Conservation (phyloP, 768 basidiomycete species). For the Cytidiella melzeri region DNA sequence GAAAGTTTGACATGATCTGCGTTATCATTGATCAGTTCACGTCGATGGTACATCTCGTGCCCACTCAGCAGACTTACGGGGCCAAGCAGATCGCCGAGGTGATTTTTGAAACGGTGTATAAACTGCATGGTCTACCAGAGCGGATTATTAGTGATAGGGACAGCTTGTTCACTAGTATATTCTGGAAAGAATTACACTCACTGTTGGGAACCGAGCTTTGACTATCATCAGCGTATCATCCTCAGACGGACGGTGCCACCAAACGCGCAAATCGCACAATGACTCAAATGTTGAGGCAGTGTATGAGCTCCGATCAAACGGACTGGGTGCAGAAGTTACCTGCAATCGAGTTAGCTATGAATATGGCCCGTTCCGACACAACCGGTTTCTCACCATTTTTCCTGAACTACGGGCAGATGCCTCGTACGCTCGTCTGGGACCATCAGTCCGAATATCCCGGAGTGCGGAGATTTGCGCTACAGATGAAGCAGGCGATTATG, state of each 20-base stretch:
- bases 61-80: too few species aligned
- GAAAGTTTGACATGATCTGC: constrained; percentile 23
- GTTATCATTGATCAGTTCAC: constrained; percentile 21
- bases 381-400: constrained; percentile 28
- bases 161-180: constrained; percentile 30
- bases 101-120: too few species aligned
- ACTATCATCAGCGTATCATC: too few species aligned
- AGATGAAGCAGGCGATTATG: constrained; percentile 25
- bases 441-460: constrained; percentile 12
- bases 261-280: constrained; percentile 14
- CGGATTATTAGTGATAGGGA: too few species aligned
- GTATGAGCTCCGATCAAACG: constrained; percentile 17
- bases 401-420: too few species aligned
- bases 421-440: neutral
- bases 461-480: constrained; percentile 21
- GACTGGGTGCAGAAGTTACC: too few species aligned
- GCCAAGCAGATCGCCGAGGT: too few species aligned
- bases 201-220: constrained; percentile 23
- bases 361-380: constrained; percentile 20
- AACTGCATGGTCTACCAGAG: constrained; percentile 16
- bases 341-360: too few species aligned
- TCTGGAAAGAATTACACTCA: constrained; percentile 25
- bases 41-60: too few species aligned
- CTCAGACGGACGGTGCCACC: too few species aligned
- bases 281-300: constrained; percentile 9